Evolutionary conservation across 2,329 filamentous ascomycete species (phyloP), one percentile per base, ranked within the genome.

Genomic region (Epichloe gansuensis): DNA sequence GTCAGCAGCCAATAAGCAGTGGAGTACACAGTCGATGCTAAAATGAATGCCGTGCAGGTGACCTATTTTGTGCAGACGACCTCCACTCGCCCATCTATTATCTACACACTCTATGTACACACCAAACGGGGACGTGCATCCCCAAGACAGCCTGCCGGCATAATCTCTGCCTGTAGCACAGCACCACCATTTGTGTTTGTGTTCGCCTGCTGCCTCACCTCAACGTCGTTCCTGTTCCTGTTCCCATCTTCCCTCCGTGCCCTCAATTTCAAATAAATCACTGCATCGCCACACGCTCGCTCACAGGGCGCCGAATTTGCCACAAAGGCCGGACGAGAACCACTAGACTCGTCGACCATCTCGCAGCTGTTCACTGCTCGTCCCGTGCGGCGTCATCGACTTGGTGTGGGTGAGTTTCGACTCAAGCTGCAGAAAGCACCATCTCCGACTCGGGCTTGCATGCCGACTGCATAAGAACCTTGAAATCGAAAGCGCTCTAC

Each of bases 1-100:
- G 21, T 12, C 17, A 40, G 35, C n/a, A 23, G 53, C 55, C 53
- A 55, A 55, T 56, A 5, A 42, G 17, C n/a, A 31, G 43, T 38
- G 17, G 5, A 13, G 27, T 13, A 27, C 21, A 21, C 23, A n/a
- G 21, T 21, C 15, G 9, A 15, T 6, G 23, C 8, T 36, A n/a
- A 17, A 49, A 40, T 5, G 39, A 27, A 9, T 38, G 25, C 17
- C 23, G 47, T 21, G 42, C 52, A 51, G 52, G 52, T 53, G 52
- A 53, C 34, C 21, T 21, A 21, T 21, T 21, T 21, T 21, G 51
- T 49, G 51, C 51, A 49, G 47, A 34, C 25, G 17, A 2, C 17
- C 17, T 21, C 17, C 17, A 21, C 17, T 21, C 17, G 17, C 17
- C 17, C 17, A 21, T 21, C 17, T 21, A 21, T 2, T 21, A 21